Conservation (phyloP, 2,329 filamentous ascomycete genomes). For the Ascochyta rabiei region DNA sequence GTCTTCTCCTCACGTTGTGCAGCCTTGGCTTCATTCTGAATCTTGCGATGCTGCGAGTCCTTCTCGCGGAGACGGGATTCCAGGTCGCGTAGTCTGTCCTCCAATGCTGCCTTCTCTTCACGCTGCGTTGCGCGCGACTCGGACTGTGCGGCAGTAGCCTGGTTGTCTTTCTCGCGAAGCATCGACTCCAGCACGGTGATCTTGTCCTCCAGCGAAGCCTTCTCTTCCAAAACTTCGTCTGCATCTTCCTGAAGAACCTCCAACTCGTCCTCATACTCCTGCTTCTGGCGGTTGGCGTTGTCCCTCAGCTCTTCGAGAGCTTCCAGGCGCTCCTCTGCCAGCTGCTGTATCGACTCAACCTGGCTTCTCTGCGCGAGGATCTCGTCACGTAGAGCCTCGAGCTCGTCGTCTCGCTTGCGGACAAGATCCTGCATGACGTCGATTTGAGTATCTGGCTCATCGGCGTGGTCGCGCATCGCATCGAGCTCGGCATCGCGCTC, state of each 20-base stretch:
- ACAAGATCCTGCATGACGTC: constrained; percentile 52
- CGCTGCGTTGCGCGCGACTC: constrained; percentile 63
- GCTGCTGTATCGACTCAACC: constrained; percentile 40
- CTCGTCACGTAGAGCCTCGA: constrained; percentile 60
- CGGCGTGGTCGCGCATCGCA: constrained; percentile 40
- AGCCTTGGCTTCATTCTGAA: constrained; percentile 36
- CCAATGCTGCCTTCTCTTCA: constrained; percentile 48
- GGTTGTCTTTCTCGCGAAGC: constrained; percentile 47
- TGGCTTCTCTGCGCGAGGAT: constrained; percentile 41
- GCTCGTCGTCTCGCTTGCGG: constrained; percentile 54
- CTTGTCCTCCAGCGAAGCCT: constrained; percentile 65
- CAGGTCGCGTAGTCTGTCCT: constrained; percentile 58
- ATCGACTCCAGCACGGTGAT: constrained; percentile 50
- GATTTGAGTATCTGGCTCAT: constrained; percentile 48
- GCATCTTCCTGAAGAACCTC: constrained; percentile 52
- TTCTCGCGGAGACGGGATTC: constrained; percentile 39
- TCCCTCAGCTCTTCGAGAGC: constrained; percentile 60
- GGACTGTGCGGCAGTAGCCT: constrained; percentile 25
- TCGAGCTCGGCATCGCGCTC: constrained; percentile 48
- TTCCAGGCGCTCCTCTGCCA: constrained; percentile 44
- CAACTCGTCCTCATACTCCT: constrained; percentile 64
- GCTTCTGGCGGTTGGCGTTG: constrained; percentile 50
- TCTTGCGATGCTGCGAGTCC: constrained; percentile 35
- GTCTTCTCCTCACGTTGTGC: constrained; percentile 50
- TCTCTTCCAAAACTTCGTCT: constrained; percentile 54